These are phyloP conservation scores for Ramichloridium luteum DNA, from an alignment of 2,329 filamentous ascomycete genomes.

Conservation along the genomic window DNA sequence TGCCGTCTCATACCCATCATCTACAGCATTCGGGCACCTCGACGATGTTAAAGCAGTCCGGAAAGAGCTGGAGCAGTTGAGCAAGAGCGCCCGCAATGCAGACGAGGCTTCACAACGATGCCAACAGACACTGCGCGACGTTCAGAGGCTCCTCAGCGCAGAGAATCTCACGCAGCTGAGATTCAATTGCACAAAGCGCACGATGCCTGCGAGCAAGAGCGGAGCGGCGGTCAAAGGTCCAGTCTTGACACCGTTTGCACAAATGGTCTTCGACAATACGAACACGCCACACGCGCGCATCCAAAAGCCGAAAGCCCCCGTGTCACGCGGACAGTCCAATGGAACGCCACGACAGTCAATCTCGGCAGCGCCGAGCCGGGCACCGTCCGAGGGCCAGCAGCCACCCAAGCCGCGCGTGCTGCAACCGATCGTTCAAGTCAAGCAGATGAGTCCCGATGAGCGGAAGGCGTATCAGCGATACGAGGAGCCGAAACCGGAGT, in stretches of 20 bases:
- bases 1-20: slow-evolving; percentile 28
- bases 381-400: neutral
- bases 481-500: no score
- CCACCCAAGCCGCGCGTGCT: neutral
- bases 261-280: slow-evolving; percentile 38
- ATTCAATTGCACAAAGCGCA: slow-evolving; percentile 30
- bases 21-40: slow-evolving; percentile 22
- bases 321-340: slow-evolving; percentile 11
- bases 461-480: neutral
- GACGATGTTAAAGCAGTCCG: slow-evolving; percentile 13
- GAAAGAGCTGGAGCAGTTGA: slow-evolving; percentile 52
- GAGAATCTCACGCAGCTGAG: slow-evolving; percentile 55
- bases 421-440: neutral
- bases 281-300: slow-evolving; percentile 23
- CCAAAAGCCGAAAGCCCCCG: neutral
- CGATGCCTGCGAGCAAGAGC: slow-evolving; percentile 4
- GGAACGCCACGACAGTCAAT: neutral
- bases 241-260: slow-evolving; percentile 41
- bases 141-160: slow-evolving; percentile 61
- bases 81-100: slow-evolving; percentile 52
- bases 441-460: neutral
- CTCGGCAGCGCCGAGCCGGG: neutral
- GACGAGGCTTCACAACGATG: slow-evolving; percentile 51
- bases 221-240: slow-evolving; percentile 9
- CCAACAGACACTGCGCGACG: slow-evolving; percentile 59